Conservation (phyloP, 2,329 filamentous ascomycete species). For the Verticillium albo-atrum region DNA sequence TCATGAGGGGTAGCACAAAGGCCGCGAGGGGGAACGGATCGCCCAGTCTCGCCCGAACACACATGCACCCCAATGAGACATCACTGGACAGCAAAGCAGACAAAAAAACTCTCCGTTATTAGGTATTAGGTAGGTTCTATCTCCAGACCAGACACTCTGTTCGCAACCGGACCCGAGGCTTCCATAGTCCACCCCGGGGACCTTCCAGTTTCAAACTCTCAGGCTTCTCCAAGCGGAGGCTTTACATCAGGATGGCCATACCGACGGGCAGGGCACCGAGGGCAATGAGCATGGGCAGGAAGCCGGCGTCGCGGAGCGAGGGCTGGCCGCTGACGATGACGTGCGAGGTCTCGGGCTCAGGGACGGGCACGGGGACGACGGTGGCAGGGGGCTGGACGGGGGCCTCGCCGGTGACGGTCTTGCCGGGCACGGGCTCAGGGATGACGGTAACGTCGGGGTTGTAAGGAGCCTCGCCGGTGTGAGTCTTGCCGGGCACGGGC, state of each 20-base stretch:
- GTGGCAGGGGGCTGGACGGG: background rate
- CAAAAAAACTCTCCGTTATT: background rate
- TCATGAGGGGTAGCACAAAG: background rate
- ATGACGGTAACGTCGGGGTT: background rate
- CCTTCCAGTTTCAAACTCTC: background rate
- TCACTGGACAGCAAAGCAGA: background rate
- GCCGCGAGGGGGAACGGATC: background rate
- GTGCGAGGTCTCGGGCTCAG: background rate
- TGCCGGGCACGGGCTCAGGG: background rate
- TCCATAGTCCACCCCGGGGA: background rate
- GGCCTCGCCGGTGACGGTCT: background rate
- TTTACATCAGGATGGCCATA: slow-evolving; percentile 3
- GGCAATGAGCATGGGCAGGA: background rate
- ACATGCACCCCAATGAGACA: background rate
- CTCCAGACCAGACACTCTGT: background rate
- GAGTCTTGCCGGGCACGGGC: background rate
- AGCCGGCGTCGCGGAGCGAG: background rate
- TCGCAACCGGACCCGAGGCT: background rate
- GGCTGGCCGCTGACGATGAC: background rate
- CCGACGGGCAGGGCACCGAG: slow-evolving; percentile 5
- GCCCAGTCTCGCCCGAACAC: background rate
- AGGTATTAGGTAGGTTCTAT: background rate
- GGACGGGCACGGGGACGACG: background rate
- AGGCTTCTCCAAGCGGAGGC: background rate
- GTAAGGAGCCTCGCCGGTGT: background rate